Evolutionary conservation across 495 filamentous ascomycete genomes (phyloP).

Genomic region (Hyaloscypha bicolor): DNA sequence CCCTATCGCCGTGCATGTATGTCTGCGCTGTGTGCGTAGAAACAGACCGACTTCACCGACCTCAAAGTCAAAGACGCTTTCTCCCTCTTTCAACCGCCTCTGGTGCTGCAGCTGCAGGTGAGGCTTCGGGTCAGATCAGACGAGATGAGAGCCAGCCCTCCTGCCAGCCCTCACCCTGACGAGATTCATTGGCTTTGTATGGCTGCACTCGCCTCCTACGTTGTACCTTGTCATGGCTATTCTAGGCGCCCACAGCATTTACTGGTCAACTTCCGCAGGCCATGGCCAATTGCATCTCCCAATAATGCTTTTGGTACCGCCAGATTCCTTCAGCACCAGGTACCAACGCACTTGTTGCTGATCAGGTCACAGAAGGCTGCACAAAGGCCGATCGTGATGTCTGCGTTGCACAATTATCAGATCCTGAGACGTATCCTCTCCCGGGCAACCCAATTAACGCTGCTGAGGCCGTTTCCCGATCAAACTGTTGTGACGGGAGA

Average conservation of each 20-base stretch:
- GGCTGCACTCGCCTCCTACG: not conserved
- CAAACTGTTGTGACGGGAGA: not conserved
- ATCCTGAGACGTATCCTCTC: not conserved
- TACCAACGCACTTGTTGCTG: not conserved
- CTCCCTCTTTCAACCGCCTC: not conserved
- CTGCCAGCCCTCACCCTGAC: not conserved
- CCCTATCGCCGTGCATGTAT: constrained; percentile 14
- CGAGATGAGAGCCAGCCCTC: not conserved
- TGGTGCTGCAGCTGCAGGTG: not conserved
- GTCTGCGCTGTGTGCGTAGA: not conserved
- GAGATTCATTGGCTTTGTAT: not conserved
- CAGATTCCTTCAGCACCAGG: not conserved
- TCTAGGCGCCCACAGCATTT: constrained; percentile 9
- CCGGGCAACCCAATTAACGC: not conserved
- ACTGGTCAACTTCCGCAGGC: constrained; percentile 2
- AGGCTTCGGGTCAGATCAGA: not conserved
- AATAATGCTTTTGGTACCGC: not conserved
- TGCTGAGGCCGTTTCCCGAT: not conserved
- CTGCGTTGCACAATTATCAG: not conserved
- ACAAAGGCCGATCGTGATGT: not conserved
- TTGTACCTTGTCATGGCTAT: not conserved
- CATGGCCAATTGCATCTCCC: constrained; percentile 1
- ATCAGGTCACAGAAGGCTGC: not conserved
- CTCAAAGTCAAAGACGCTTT: not conserved
- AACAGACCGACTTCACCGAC: constrained; percentile 6